Evolutionary conservation across 768 basidiomycete species (phyloP), one percentile per base, ranked within the genome.

Genomic region (Epithele typhae): DNA sequence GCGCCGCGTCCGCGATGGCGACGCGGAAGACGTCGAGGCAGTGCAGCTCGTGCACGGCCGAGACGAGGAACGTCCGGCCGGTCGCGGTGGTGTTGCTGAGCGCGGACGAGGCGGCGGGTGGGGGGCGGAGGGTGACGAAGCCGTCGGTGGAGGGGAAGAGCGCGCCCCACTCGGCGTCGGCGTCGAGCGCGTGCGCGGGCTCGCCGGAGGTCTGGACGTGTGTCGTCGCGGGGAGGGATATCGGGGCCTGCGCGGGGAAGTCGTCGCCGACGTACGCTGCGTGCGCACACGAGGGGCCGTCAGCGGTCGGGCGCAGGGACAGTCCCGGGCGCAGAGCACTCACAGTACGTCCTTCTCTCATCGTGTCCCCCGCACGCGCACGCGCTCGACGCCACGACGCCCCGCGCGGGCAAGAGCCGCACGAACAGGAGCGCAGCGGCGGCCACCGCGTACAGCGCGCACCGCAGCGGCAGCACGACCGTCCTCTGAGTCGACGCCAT

Each of bases 141-240:
- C 50, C 43, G 39, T 49, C 34, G 18, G 41, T 30, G 15, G 46
- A 5, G 21, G 51, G 50, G 41, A 61, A 69, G 10, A 69, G 53
- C 4, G 63, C 56, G 21, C 60, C 68, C 68, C 68, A 69, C 27
- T 68, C 65, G 45, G 60, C 59, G 45, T 69, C 66, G 46, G 66
- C 55, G 46, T 57, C 55, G 12, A 69, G 61, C 2, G 59, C 58
- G 44, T 66, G 67, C 37, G 60, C 61, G 0, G 43, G 56, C 5
- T 52, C 47, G 30, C 62, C 59, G 3, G 53, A 46, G 19, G 53
- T 52, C 42, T 68, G 55, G 30, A 53, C 57, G 47, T 65, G 58
- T 8, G 60, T 59, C 10, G 57, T 61, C 9, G 50, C 41, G 3
- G 66, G 66, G 36, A 68, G 46, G 5, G 52, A 46, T 19, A 68